A percentile compares a stretch with the other conserved stretches of the same genome.
Evolutionary conservation across 257 asterid genomes (phyloP).

Genomic region (Solanum ossicruentum): DNA sequence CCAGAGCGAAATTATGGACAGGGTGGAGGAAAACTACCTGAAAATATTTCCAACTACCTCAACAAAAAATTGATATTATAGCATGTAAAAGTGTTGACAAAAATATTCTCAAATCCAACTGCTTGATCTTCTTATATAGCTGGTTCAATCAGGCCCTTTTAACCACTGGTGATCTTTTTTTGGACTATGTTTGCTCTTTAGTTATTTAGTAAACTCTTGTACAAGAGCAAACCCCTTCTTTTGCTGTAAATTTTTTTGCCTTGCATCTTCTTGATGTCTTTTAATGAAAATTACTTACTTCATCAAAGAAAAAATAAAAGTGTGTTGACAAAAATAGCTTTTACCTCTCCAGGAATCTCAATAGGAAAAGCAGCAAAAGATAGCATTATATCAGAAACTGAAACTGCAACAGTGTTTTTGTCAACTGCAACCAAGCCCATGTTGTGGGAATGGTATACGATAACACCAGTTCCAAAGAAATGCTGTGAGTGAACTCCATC

Average conservation of each 20-base stretch:
- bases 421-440: slow-evolving; percentile 97
- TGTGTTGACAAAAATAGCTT: slow-evolving; percentile 3
- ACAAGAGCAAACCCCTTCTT: too few relatives aligned
- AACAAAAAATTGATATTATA: not conserved
- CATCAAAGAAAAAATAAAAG: too few relatives aligned
- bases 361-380: slow-evolving; percentile 99
- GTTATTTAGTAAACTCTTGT: too few relatives aligned
- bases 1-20: slow-evolving; percentile 92
- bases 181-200: too few relatives aligned
- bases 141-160: too few relatives aligned
- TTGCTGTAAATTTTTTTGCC: too few relatives aligned
- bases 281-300: too few relatives aligned
- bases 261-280: too few relatives aligned
- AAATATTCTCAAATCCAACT: not conserved
- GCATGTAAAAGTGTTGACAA: not conserved
- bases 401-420: slow-evolving; percentile 90
- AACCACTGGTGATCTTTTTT: too few relatives aligned
- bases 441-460: slow-evolving; percentile 73
- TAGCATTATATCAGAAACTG: slow-evolving; percentile 94
- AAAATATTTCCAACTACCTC: slow-evolving; percentile 5
- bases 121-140: too few relatives aligned
- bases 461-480: slow-evolving; percentile 93
- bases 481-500: slow-evolving; percentile 99
- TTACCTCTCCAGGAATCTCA: slow-evolving; percentile 98
- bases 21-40: slow-evolving; percentile 99